Conservation (phyloP, 306 rosid species). For the Castanospermum australe region DNA sequence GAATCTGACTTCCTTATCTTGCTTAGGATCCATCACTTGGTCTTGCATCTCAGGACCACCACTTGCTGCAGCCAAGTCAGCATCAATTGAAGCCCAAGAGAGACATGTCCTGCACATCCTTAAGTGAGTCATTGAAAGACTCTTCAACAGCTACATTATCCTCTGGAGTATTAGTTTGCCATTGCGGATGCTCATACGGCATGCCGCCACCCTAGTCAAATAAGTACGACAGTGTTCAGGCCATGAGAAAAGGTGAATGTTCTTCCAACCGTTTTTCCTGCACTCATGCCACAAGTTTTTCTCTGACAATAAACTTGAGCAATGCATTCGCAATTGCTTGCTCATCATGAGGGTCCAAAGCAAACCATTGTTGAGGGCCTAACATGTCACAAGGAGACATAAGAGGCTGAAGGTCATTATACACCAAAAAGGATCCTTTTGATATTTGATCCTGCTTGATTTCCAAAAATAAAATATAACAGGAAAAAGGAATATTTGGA, state of each 20-base stretch:
- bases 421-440: neutral
- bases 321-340: constrained; percentile 61
- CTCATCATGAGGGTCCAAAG: constrained; percentile 76
- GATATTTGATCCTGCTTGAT: neutral
- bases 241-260: constrained; percentile 76
- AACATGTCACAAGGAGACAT: constrained; percentile 11
- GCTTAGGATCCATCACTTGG: constrained; percentile 66
- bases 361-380: constrained; percentile 69
- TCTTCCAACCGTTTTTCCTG: constrained; percentile 64
- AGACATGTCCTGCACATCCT: constrained; percentile 74
- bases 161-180: constrained; percentile 67
- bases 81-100: constrained; percentile 75
- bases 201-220: constrained; percentile 66
- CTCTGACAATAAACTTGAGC: constrained; percentile 63
- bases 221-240: constrained; percentile 77
- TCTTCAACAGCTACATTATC: constrained; percentile 54
- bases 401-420: neutral
- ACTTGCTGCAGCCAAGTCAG: constrained; percentile 39
- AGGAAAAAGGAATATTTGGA: neutral
- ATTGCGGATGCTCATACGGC: constrained; percentile 74
- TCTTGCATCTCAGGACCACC: constrained; percentile 58
- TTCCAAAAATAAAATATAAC: neutral
- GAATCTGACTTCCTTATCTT: constrained; percentile 49
- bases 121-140: constrained; percentile 65
- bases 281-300: constrained; percentile 67